A percentile compares a stretch with the other conserved stretches of the same genome.
phyloP scores from a whole-genome alignment of 371 early-diverging fungal species.

The Mucor racemosus region DNA sequence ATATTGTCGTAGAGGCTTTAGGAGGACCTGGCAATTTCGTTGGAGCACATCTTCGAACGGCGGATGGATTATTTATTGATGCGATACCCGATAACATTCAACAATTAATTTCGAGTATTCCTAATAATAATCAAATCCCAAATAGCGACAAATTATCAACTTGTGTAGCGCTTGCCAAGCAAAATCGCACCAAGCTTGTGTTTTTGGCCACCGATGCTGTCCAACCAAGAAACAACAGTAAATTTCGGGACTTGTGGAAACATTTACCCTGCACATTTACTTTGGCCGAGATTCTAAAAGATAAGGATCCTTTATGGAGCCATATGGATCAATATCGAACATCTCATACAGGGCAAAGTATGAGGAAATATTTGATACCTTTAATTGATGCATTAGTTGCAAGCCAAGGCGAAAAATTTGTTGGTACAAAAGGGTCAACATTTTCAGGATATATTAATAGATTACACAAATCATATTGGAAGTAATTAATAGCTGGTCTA shows the following conservation, averaged over 20 bases:
- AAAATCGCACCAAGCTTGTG: slow-evolving; percentile 38
- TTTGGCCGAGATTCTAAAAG: slow-evolving; percentile 50
- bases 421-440: slow-evolving; percentile 37
- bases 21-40: slow-evolving; percentile 62
- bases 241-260: slow-evolving; percentile 42
- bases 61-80: slow-evolving; percentile 61
- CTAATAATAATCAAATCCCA: background rate
- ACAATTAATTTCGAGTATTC: slow-evolving; percentile 28
- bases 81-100: slow-evolving; percentile 45
- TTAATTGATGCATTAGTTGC: slow-evolving; percentile 37
- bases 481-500: slow-evolving; percentile 3
- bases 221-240: slow-evolving; percentile 41
- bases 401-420: slow-evolving; percentile 32
- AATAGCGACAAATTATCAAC: background rate
- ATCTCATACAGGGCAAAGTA: slow-evolving; percentile 24
- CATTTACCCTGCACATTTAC: slow-evolving; percentile 65
- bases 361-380: slow-evolving; percentile 33
- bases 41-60: slow-evolving; percentile 59
- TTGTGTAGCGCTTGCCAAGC: slow-evolving; percentile 32
- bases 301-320: slow-evolving; percentile 23
- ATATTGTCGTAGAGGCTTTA: slow-evolving; percentile 46
- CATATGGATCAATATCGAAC: slow-evolving; percentile 28
- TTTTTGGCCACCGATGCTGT: slow-evolving; percentile 66
- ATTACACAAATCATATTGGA: slow-evolving; percentile 24
- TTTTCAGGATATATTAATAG: slow-evolving; percentile 40